A percentile compares a stretch with the other conserved stretches of the same genome.
Evolutionary conservation across 192 early-diverging fungal species (phyloP).

Genomic region (Radiomyces spectabilis): DNA sequence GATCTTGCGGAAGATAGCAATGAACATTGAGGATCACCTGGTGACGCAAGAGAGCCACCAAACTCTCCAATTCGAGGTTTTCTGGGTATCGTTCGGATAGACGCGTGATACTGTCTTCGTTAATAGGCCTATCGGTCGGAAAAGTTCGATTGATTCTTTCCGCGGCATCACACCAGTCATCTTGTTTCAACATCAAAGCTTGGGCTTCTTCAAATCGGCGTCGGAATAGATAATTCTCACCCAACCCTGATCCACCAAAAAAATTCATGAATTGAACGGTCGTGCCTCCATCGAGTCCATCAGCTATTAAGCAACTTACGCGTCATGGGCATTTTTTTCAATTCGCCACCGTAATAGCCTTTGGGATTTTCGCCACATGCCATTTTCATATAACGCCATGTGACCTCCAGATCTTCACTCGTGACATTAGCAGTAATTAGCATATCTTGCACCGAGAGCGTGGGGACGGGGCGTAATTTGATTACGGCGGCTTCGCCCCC

Average conservation of each 20-base stretch:
- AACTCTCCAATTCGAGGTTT: constrained; percentile 32
- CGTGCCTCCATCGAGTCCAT: not conserved
- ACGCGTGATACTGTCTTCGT: constrained; percentile 4
- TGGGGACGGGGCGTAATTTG: constrained; percentile 35
- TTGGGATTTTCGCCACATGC: constrained; percentile 67
- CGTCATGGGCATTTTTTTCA: constrained; percentile 24
- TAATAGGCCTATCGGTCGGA: constrained; percentile 6
- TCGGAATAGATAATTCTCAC: constrained; percentile 34
- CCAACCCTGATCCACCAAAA: constrained; percentile 16
- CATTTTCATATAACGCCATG: constrained; percentile 61
- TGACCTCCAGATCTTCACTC: constrained; percentile 16
- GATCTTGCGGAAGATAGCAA: constrained; percentile 45
- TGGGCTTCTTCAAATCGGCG: constrained; percentile 34
- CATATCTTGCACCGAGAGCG: constrained; percentile 47
- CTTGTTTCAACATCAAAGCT: constrained; percentile 29
- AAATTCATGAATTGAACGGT: not conserved
- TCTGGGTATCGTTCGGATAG: constrained; percentile 39
- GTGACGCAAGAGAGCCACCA: constrained; percentile 50
- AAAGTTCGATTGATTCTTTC: constrained; percentile 14
- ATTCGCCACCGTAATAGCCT: constrained; percentile 22
- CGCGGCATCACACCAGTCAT: constrained; percentile 51
- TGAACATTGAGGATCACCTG: constrained; percentile 49
- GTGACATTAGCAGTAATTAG: constrained; percentile 37
- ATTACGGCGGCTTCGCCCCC: constrained; percentile 53
- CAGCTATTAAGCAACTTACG: constrained; percentile 17